Percentiles rank a stretch among this genome's conserved stretches.
Conservation (phyloP, 2,329 filamentous ascomycete genomes). For the Cadophora gregata region DNA sequence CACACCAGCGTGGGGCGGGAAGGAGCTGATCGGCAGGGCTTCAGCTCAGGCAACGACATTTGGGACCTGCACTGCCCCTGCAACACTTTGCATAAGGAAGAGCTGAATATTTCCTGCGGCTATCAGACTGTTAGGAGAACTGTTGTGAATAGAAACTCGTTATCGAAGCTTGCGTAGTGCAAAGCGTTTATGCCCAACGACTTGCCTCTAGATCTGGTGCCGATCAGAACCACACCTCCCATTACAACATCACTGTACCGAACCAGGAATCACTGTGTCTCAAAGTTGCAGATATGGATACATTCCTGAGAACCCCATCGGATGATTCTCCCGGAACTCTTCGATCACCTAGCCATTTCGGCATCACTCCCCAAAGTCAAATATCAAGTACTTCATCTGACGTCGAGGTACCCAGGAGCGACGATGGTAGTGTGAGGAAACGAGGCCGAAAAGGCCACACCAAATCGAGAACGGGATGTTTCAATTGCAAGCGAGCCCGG, state of each 20-base stretch:
- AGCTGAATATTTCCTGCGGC: not conserved
- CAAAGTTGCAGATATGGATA: not conserved
- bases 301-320: not conserved
- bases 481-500: constrained; percentile 69
- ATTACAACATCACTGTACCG: not conserved
- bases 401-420: not conserved
- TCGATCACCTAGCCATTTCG: not conserved
- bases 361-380: not conserved
- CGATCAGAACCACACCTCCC: no score
- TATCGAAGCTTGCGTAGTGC: not conserved
- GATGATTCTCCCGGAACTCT: not conserved
- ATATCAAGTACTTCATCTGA: not conserved
- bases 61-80: not conserved
- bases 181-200: not conserved
- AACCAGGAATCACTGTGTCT: not conserved
- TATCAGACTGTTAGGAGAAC: not conserved
- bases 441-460: constrained; percentile 57
- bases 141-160: not conserved
- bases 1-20: not conserved
- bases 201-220: no score
- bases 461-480: constrained; percentile 70
- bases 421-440: constrained; percentile 17
- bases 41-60: constrained; percentile 13
- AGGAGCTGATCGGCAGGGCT: not conserved
- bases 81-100: not conserved